Conservation (phyloP, 441 rosid species). For the Brassica balearica region DNA sequence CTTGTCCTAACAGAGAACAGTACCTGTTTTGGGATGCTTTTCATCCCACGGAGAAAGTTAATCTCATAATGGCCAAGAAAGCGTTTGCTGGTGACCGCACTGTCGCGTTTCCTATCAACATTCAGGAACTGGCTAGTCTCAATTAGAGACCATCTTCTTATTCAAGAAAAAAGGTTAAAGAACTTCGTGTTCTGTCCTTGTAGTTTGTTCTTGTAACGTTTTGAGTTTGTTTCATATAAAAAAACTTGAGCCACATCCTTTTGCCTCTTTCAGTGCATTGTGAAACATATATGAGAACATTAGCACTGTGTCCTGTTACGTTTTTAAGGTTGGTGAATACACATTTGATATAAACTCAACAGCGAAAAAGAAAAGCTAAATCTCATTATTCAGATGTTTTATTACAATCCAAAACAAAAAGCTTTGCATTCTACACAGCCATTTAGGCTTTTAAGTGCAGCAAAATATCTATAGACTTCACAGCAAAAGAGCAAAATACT, state of each 20-base stretch:
- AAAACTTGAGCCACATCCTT: background rate
- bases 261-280: conserved; percentile 40
- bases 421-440: conserved; percentile 10
- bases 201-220: conserved; percentile 7
- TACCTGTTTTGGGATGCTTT: conserved; percentile 97
- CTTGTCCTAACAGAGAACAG: conserved; percentile 68
- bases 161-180: background rate
- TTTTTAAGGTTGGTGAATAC: background rate
- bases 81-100: conserved; percentile 67
- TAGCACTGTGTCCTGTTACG: background rate
- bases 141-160: conserved; percentile 10
- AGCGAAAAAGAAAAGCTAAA: background rate
- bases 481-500: background rate
- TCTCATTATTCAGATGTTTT: conserved; percentile 28
- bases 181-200: conserved; percentile 15
- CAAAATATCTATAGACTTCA: conserved; percentile 15
- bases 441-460: background rate
- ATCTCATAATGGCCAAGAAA: conserved; percentile 69
- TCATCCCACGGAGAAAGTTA: conserved; percentile 95
- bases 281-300: background rate
- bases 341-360: conserved; percentile 7
- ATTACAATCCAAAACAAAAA: conserved; percentile 38
- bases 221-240: background rate
- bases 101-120: conserved; percentile 75
- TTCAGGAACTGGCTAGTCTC: conserved; percentile 66